Evolutionary conservation across 495 filamentous ascomycete species (phyloP).

Genomic region (Darksidea phi): DNA sequence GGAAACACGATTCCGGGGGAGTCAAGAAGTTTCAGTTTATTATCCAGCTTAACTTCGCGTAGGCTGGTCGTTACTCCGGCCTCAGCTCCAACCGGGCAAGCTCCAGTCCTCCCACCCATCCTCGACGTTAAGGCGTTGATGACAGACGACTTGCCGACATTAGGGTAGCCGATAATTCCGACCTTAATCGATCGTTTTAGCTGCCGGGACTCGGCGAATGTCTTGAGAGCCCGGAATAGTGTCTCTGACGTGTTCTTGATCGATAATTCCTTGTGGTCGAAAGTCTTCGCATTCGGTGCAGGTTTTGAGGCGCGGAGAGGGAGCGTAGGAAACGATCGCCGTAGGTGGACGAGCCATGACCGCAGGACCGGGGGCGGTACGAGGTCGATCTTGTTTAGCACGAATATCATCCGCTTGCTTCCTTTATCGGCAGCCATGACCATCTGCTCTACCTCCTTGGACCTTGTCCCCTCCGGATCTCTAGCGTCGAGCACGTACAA

Average conservation of each 20-base stretch:
- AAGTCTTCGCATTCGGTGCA: constrained; percentile 81
- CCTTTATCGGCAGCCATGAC: constrained; percentile 82
- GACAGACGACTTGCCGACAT: constrained; percentile 95
- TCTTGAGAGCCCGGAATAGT: constrained; percentile 88
- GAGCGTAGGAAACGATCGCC: constrained; percentile 88
- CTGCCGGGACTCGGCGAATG: constrained; percentile 78
- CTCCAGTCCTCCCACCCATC: constrained; percentile 64
- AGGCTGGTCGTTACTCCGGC: constrained; percentile 89
- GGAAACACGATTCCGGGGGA: constrained; percentile 97
- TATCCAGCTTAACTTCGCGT: constrained; percentile 89
- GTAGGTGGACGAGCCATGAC: constrained; percentile 77
- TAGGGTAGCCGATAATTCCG: constrained; percentile 94
- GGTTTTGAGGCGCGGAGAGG: constrained; percentile 83
- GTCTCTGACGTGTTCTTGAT: constrained; percentile 81
- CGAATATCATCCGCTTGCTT: constrained; percentile 84
- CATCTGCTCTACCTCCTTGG: constrained; percentile 78
- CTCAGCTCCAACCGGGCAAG: constrained; percentile 87
- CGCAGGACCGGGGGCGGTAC: constrained; percentile 68
- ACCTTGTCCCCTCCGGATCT: constrained; percentile 88
- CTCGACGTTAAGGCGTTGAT: constrained; percentile 90
- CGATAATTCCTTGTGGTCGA: constrained; percentile 87
- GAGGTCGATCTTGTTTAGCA: constrained; percentile 97
- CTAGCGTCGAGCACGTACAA: constrained; percentile 94
- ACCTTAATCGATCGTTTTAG: constrained; percentile 88
- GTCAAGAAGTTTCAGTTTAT: constrained; percentile 89